Evolutionary conservation across 2,329 filamentous ascomycete genomes (phyloP).

Genomic region (Nothophaeocryptopus gaeumannii): DNA sequence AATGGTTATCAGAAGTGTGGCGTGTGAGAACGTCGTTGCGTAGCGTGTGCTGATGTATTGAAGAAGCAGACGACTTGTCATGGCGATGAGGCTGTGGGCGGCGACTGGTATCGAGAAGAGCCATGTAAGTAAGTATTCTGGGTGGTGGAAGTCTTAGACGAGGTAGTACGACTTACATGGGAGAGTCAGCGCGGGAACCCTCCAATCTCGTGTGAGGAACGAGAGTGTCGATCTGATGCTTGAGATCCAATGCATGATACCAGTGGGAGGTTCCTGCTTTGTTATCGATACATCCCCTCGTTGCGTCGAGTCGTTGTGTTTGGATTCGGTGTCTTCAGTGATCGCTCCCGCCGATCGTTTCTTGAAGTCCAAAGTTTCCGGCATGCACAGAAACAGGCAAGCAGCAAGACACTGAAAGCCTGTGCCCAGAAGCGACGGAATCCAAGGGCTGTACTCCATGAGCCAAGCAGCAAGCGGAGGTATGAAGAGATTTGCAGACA

Average conservation of each 20-base stretch:
- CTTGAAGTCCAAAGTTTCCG: constrained; percentile 36
- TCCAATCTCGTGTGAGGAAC: constrained; percentile 33
- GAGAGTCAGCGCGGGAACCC: constrained; percentile 32
- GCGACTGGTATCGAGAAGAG: no score
- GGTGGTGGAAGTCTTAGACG: no score
- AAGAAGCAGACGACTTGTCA: constrained; percentile 39
- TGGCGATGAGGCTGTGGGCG: constrained; percentile 29
- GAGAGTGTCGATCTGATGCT: constrained; percentile 22
- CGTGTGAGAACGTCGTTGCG: constrained; percentile 42
- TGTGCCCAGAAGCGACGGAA: constrained; percentile 30
- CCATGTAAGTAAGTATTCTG: no score
- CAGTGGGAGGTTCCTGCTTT: no score
- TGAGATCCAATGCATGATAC: neutral
- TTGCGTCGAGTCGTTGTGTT: no score
- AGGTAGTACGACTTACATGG: no score
- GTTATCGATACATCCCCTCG: no score
- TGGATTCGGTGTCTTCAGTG: neutral
- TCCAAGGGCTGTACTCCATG: constrained; percentile 37
- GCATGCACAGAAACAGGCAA: constrained; percentile 24
- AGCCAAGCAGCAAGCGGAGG: constrained; percentile 35
- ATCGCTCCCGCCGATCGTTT: no score
- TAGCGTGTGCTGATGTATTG: constrained; percentile 57
- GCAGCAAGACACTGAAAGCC: constrained; percentile 18
- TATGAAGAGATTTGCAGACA: constrained; percentile 31
- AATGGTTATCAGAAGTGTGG: constrained; percentile 35